Evolutionary conservation across 2,329 filamentous ascomycete genomes (phyloP).

Genomic region (Colletotrichum sp.): DNA sequence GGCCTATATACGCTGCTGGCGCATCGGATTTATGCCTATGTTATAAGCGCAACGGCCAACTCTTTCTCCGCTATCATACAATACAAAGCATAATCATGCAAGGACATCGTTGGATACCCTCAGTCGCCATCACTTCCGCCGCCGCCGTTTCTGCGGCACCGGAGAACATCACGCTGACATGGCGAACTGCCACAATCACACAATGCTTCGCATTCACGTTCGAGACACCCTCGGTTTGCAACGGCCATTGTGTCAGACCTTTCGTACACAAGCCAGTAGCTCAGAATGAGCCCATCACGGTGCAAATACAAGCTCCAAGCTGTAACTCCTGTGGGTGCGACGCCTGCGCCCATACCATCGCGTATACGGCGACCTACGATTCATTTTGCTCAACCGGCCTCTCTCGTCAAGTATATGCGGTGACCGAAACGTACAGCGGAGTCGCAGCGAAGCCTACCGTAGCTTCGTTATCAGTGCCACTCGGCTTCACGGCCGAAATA

Average conservation of each 20-base stretch:
- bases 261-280: neutral
- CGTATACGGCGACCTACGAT: neutral
- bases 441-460: neutral
- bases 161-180: neutral
- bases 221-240: neutral
- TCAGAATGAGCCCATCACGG: neutral
- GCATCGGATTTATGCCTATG: neutral
- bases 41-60: neutral
- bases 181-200: neutral
- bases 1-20: neutral
- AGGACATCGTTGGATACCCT: neutral
- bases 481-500: neutral
- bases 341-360: neutral
- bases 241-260: neutral
- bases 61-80: neutral
- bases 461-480: neutral
- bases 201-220: neutral
- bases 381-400: neutral
- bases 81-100: neutral
- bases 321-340: neutral
- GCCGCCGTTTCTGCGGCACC: neutral
- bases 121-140: neutral
- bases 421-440: neutral
- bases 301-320: neutral
- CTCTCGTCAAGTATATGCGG: neutral